Evolutionary conservation across 2,329 filamentous ascomycete genomes (phyloP).

Genomic region (Aspergillus carbonarius): DNA sequence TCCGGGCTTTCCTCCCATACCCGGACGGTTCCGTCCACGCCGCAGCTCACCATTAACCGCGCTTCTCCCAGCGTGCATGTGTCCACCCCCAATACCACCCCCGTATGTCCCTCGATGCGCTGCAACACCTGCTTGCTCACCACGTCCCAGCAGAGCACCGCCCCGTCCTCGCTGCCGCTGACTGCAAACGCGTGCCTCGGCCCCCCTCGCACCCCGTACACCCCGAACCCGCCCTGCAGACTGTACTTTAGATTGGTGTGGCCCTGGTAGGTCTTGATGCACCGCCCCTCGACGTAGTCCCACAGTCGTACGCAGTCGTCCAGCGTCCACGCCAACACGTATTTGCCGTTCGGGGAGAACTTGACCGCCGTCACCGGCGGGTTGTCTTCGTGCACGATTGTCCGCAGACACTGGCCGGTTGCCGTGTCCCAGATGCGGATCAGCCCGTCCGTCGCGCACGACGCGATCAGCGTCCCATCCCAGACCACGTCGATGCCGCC

Average conservation of each 20-base stretch:
- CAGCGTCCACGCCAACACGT: slow-evolving; percentile 85
- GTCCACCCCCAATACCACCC: slow-evolving; percentile 60
- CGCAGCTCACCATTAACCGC: slow-evolving; percentile 59
- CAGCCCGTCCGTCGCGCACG: slow-evolving; percentile 85
- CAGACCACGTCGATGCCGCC: slow-evolving; percentile 88
- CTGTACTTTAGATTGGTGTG: slow-evolving; percentile 83
- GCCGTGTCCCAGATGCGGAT: slow-evolving; percentile 95
- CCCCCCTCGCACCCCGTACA: slow-evolving; percentile 49
- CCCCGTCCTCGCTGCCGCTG: slow-evolving; percentile 84
- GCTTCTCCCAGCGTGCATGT: slow-evolving; percentile 54
- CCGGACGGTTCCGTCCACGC: slow-evolving; percentile 61
- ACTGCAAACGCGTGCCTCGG: slow-evolving; percentile 63
- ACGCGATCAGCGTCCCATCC: slow-evolving; percentile 89
- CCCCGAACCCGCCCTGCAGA: slow-evolving; percentile 79
- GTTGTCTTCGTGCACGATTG: slow-evolving; percentile 94
- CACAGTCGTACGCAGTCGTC: slow-evolving; percentile 88
- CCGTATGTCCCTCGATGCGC: slow-evolving; percentile 56
- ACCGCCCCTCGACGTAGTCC: slow-evolving; percentile 89
- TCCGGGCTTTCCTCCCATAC: slow-evolving; percentile 55
- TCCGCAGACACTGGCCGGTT: slow-evolving; percentile 91
- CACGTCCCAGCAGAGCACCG: slow-evolving; percentile 87
- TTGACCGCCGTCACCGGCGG: slow-evolving; percentile 83
- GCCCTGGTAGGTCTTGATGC: slow-evolving; percentile 96
- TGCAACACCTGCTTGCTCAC: slow-evolving; percentile 80
- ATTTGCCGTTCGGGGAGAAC: slow-evolving; percentile 92